Conservation (phyloP, 1,139 yeast species). For the Yamadazyma diddensiae region DNA sequence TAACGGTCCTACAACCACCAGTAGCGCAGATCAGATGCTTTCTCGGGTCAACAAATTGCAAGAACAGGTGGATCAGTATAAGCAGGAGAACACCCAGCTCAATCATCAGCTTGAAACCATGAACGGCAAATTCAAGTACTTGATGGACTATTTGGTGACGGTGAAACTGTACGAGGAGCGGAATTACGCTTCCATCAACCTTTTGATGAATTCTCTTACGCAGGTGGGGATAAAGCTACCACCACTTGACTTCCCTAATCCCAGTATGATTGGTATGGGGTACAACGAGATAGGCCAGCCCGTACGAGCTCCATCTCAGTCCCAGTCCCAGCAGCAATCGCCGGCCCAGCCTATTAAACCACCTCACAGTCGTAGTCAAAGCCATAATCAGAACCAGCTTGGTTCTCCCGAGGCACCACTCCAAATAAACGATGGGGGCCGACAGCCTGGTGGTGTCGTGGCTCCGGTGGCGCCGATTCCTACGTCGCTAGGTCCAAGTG, state of each 20-base stretch:
- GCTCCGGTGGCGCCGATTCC: neutral
- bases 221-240: slow-evolving; percentile 70
- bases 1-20: neutral
- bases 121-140: slow-evolving; percentile 59
- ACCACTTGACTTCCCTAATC: slow-evolving; percentile 53
- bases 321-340: slow-evolving; percentile 6
- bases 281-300: slow-evolving; percentile 4
- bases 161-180: slow-evolving; percentile 57
- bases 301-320: slow-evolving; percentile 1
- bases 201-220: slow-evolving; percentile 45
- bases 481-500: too few species aligned
- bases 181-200: slow-evolving; percentile 48
- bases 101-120: slow-evolving; percentile 43
- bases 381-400: slow-evolving; percentile 1
- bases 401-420: slow-evolving; percentile 1
- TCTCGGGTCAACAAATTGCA: slow-evolving; percentile 24
- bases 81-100: slow-evolving; percentile 39
- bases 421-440: neutral
- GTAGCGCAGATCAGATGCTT: slow-evolving; percentile 6
- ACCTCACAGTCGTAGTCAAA: slow-evolving; percentile 1
- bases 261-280: slow-evolving; percentile 13
- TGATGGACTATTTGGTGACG: slow-evolving; percentile 58
- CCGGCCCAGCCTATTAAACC: neutral
- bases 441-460: neutral
- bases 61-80: slow-evolving; percentile 42